These are phyloP conservation scores for Aspergillus sp. DNA, from an alignment of 2,329 filamentous ascomycete species.

Conservation along the genomic window DNA sequence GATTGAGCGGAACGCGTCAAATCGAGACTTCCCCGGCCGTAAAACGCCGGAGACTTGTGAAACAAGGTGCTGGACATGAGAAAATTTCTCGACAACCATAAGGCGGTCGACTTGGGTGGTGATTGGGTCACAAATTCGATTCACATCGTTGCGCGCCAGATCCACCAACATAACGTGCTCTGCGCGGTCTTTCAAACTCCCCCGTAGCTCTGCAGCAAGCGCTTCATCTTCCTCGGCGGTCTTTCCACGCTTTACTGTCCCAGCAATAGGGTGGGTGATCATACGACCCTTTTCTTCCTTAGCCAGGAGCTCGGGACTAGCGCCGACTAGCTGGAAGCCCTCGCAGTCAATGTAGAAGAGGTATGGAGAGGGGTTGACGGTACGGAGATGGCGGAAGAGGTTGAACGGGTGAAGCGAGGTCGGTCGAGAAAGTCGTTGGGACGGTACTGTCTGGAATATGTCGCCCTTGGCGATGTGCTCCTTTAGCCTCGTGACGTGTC, in stretches of 20 bases:
- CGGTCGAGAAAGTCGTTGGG: constrained; percentile 85
- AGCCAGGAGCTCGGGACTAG: constrained; percentile 90
- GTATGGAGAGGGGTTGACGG: constrained; percentile 97
- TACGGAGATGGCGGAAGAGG: constrained; percentile 92
- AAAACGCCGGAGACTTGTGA: constrained; percentile 94
- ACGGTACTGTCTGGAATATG: constrained; percentile 97
- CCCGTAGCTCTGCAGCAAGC: constrained; percentile 73
- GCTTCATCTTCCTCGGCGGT: constrained; percentile 77
- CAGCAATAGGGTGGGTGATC: constrained; percentile 95
- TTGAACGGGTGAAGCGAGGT: constrained; percentile 96
- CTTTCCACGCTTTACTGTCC: constrained; percentile 84
- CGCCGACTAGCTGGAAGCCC: constrained; percentile 92
- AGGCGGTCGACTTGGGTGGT: constrained; percentile 88
- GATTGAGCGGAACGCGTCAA: constrained; percentile 93
- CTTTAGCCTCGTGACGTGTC: constrained; percentile 82
- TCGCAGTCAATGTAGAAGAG: constrained; percentile 93
- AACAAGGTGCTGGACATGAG: constrained; percentile 94
- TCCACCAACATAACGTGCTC: constrained; percentile 99
- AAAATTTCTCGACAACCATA: constrained; percentile 94
- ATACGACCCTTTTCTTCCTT: constrained; percentile 84
- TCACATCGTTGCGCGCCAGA: constrained; percentile 92
- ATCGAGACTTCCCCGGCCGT: constrained; percentile 78
- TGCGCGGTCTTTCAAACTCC: constrained; percentile 84
- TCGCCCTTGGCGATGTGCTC: constrained; percentile 87
- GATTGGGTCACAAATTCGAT: constrained; percentile 87